These are phyloP conservation scores for Trypanosoma conorhini DNA, from an alignment of 208 protist species.

Conservation along the genomic window DNA sequence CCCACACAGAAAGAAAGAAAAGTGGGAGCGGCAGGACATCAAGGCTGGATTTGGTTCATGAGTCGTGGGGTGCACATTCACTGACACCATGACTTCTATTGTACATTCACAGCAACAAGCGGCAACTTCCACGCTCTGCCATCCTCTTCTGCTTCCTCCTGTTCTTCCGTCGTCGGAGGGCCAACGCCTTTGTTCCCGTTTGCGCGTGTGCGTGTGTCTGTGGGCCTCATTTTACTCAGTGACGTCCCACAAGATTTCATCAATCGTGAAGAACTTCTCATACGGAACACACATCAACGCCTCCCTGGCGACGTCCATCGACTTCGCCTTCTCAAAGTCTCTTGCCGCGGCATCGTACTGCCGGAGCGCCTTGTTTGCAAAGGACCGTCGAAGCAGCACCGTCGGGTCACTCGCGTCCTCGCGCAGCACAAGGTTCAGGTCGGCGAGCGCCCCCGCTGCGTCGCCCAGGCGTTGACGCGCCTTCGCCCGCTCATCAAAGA, in stretches of 20 bases:
- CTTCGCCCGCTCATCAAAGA: slow-evolving; percentile 89
- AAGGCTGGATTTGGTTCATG: neutral
- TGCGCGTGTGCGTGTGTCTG: neutral
- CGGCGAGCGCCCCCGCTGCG: slow-evolving; percentile 51
- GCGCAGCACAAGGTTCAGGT: slow-evolving; percentile 80
- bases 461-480: slow-evolving; percentile 64
- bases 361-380: slow-evolving; percentile 78
- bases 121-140: neutral
- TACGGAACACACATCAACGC: slow-evolving; percentile 14
- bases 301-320: slow-evolving; percentile 25
- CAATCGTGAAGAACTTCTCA: slow-evolving; percentile 28
- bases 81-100: neutral
- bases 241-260: slow-evolving; percentile 8
- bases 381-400: slow-evolving; percentile 80
- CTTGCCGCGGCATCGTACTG: slow-evolving; percentile 71
- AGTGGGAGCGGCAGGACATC: too few relatives aligned
- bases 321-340: slow-evolving; percentile 83
- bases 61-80: neutral
- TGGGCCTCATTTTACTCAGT: neutral
- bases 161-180: neutral
- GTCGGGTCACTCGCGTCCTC: slow-evolving; percentile 60
- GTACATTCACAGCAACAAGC: neutral
- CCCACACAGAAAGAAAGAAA: too few relatives aligned
- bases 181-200: neutral
- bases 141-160: neutral